These are phyloP conservation scores for Cenchrus purpureus DNA, from an alignment of 176 grass and related monocot genomes.

Conservation along the genomic window DNA sequence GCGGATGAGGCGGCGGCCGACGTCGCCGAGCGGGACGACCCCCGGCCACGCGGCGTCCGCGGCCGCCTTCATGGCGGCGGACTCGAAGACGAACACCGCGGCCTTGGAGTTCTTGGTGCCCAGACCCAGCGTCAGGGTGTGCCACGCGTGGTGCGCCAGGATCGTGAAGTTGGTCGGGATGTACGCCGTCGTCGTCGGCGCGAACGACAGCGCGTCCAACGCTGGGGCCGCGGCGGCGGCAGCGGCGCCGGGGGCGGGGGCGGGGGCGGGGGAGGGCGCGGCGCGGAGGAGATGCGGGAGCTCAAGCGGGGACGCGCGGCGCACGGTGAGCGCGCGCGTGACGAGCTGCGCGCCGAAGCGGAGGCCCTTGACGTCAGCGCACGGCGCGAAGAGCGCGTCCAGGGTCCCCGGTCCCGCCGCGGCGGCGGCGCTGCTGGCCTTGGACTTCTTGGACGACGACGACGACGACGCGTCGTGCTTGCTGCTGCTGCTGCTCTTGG, in stretches of 20 bases:
- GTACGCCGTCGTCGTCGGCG: slow-evolving; percentile 78
- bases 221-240: not conserved
- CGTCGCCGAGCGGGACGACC: slow-evolving; percentile 82
- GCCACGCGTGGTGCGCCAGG: slow-evolving; percentile 95
- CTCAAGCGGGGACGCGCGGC: slow-evolving; percentile 77
- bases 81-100: slow-evolving; percentile 89
- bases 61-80: slow-evolving; percentile 68
- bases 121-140: slow-evolving; percentile 86
- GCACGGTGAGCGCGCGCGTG: slow-evolving; percentile 85
- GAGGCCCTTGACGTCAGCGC: slow-evolving; percentile 78
- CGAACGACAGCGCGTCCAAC: slow-evolving; percentile 57
- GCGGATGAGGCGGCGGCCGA: slow-evolving; percentile 73
- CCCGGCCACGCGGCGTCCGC: slow-evolving; percentile 73
- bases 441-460: slow-evolving; percentile 38
- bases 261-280: slow-evolving; percentile 19
- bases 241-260: not conserved
- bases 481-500: slow-evolving; percentile 13
- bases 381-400: slow-evolving; percentile 77
- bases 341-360: slow-evolving; percentile 88
- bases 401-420: slow-evolving; percentile 17
- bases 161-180: slow-evolving; percentile 97
- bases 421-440: not conserved
- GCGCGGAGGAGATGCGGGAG: slow-evolving; percentile 87
- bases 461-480: slow-evolving; percentile 5
- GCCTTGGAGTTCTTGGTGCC: slow-evolving; percentile 94